phyloP scores from a whole-genome alignment of 2,329 filamentous ascomycete species.

The Botrytis tulipae region DNA sequence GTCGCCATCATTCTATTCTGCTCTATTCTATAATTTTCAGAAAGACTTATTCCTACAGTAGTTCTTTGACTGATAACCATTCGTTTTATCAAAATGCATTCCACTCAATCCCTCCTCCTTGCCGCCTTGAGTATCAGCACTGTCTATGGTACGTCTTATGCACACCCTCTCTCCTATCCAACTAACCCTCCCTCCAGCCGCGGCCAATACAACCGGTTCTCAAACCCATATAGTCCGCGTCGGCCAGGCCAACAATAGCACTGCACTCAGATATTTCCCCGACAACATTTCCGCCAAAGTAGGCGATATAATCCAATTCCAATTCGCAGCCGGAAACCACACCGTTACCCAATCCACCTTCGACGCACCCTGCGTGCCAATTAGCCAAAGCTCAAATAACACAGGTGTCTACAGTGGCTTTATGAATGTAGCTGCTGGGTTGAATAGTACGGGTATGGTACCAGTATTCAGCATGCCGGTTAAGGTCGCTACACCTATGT shows the following conservation, averaged over 20 bases:
- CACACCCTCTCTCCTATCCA: background rate
- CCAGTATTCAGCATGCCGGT: constrained; percentile 71
- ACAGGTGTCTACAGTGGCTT: constrained; percentile 67
- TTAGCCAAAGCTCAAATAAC: constrained; percentile 47
- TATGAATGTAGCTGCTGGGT: constrained; percentile 58
- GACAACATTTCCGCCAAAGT: constrained; percentile 60
- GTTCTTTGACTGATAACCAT: constrained; percentile 26
- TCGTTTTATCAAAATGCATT: constrained; percentile 37
- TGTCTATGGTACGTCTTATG: constrained; percentile 33
- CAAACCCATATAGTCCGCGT: constrained; percentile 62
- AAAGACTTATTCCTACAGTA: constrained; percentile 25
- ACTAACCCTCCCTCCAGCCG: background rate
- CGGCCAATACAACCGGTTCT: constrained; percentile 41
- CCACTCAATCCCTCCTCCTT: constrained; percentile 34
- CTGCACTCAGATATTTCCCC: constrained; percentile 58
- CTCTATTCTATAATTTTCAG: constrained; percentile 20
- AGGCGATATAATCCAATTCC: constrained; percentile 66
- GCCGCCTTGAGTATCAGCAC: constrained; percentile 35
- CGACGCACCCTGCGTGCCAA: constrained; percentile 65
- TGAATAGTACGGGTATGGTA: constrained; percentile 47
- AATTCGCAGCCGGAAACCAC: constrained; percentile 69
- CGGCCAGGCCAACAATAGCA: constrained; percentile 44
- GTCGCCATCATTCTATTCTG: constrained; percentile 28
- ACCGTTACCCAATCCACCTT: constrained; percentile 78
- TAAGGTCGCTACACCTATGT: constrained; percentile 68